Conservation (phyloP, 148 eudicot genomes). For the Chenopodium album region DNA sequence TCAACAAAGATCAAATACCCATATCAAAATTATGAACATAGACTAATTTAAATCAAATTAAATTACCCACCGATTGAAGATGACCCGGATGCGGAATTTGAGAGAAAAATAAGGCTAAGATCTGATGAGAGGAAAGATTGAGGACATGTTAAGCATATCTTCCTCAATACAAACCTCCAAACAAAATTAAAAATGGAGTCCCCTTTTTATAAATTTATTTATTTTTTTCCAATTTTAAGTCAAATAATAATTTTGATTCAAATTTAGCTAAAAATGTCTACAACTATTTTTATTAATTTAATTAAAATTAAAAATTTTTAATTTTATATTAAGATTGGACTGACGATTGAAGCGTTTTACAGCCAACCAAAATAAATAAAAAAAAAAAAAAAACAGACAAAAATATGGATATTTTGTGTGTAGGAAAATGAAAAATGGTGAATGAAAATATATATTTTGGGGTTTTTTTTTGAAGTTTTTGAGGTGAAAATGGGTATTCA, state of each 20-base stretch:
- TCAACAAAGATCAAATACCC: conserved; percentile 24
- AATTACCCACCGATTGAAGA: conserved; percentile 34
- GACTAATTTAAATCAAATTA: not conserved
- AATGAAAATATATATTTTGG: not conserved
- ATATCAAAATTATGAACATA: conserved; percentile 1
- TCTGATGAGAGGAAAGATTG: conserved; percentile 35
- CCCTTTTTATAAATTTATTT: conserved; percentile 2
- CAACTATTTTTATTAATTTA: not conserved
- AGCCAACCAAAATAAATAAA: not conserved
- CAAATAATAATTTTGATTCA: conserved; percentile 14
- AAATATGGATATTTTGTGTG: not conserved
- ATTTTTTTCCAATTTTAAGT: conserved; percentile 11
- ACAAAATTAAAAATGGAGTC: conserved; percentile 10
- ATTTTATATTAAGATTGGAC: not conserved
- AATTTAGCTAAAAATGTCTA: conserved; percentile 1
- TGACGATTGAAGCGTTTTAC: conserved; percentile 9
- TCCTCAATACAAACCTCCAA: conserved; percentile 21
- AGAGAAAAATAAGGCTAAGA: conserved; percentile 29
- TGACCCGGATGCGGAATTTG: conserved; percentile 32
- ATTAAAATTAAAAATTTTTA: not conserved
- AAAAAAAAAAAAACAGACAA: not conserved
- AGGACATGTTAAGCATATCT: conserved; percentile 40
- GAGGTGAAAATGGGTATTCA: not conserved
- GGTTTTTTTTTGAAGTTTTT: not conserved
- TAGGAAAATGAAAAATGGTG: not conserved